These are phyloP conservation scores for Claviceps fusiformis DNA, from an alignment of 2,329 filamentous ascomycete genomes.

Conservation along the genomic window DNA sequence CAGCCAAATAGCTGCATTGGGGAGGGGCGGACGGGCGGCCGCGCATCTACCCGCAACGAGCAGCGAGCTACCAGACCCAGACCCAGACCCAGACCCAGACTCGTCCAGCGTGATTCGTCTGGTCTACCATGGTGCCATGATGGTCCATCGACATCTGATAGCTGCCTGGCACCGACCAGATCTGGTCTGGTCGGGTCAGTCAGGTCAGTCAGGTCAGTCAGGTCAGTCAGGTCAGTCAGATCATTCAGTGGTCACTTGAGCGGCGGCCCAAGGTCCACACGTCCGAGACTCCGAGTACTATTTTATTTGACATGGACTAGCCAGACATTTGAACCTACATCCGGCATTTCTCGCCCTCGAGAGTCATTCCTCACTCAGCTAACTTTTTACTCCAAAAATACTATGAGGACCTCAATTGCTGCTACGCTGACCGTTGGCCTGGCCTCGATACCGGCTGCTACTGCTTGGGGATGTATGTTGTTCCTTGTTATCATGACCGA, in stretches of 20 bases:
- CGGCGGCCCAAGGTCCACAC: background rate
- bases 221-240: background rate
- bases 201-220: background rate
- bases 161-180: too few species aligned
- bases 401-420: constrained; percentile 21
- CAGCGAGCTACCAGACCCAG: background rate
- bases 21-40: too few species aligned
- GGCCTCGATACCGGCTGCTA: constrained; percentile 19
- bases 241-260: background rate
- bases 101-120: background rate
- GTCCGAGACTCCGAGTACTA: background rate
- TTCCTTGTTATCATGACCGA: background rate
- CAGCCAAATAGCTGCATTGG: too few species aligned
- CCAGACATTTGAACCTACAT: background rate
- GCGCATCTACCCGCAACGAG: too few species aligned
- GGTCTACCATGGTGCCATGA: background rate
- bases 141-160: too few species aligned
- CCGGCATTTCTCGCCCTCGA: background rate
- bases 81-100: too few species aligned
- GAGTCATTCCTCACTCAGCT: background rate
- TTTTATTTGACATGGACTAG: background rate
- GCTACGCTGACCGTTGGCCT: constrained; percentile 17
- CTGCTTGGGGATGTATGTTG: constrained; percentile 30
- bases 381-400: background rate
- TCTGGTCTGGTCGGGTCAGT: too few species aligned